A percentile compares a stretch with the other conserved stretches of the same genome.
Evolutionary conservation across 2,329 filamentous ascomycete species (phyloP).

Genomic region (Fusarium succisae): DNA sequence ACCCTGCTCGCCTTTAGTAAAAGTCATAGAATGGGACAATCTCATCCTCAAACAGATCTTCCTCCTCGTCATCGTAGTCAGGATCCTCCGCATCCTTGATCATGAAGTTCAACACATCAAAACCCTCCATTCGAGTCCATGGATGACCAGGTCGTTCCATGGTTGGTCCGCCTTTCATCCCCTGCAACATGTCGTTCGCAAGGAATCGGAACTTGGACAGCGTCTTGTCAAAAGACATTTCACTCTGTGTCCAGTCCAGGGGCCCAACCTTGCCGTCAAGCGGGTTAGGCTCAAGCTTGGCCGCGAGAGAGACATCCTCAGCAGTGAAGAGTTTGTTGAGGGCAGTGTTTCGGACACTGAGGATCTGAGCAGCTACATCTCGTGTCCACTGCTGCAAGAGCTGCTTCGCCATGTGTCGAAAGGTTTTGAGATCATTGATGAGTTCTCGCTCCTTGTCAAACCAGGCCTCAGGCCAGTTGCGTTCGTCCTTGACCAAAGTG

Average conservation of each 20-base stretch:
- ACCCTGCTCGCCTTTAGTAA: not conserved
- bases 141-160: not conserved
- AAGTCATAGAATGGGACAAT: not conserved
- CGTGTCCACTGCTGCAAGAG: not conserved
- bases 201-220: not conserved
- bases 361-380: not conserved
- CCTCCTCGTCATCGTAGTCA: fast-evolving
- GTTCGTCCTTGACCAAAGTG: not conserved
- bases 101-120: not conserved
- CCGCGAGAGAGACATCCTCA: not conserved
- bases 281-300: not conserved
- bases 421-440: not conserved
- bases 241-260: not conserved
- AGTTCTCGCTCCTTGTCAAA: not conserved
- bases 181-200: not conserved
- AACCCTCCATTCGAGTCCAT: not conserved
- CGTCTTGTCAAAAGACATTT: not conserved
- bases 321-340: not conserved
- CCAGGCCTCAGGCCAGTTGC: not conserved
- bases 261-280: fast-evolving
- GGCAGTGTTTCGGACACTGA: not conserved
- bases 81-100: not conserved
- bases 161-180: not conserved
- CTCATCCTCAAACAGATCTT: fast-evolving
- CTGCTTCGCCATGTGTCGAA: not conserved